Evolutionary conservation across 192 early-diverging fungal genomes (phyloP), one percentile per base, ranked within the genome.

Genomic region (Pilobolus umbonatus): DNA sequence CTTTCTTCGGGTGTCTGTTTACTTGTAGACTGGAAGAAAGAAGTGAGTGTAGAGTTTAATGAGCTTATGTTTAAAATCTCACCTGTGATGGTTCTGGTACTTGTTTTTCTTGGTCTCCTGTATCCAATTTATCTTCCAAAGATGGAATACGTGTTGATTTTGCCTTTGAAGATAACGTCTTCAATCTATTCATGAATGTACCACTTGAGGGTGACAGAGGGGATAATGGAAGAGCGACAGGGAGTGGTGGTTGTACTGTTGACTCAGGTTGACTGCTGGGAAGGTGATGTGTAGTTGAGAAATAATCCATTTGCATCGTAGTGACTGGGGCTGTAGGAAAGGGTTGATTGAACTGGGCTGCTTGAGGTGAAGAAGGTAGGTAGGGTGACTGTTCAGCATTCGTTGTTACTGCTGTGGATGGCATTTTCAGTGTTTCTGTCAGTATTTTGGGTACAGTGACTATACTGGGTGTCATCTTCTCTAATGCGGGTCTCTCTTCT

Each of bases 111-210:
- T 57, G 14, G 1, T 43, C 52, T 4, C 21, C 40, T 43, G 14
- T 12, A 15, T 36, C 52, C 21, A 36, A 38, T 52, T 51, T 66
- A 3, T 54, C 61, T 59, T 80, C 78, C 19, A 54, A 49, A 54
- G 71, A 72, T 44, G 75, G 73, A 15, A 71, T 68, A 25, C 75
- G 47, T 1, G 67, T 49, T 26, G 74, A 28, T 32, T 82, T 82
- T n/a, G 62, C 58, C 19, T 75, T 76, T 3, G 73, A 70, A 48
- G 75, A 74, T 5, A 67, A 35, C 24, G 69, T 69, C 10, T 76
- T 78, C 25, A 83, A 32, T 15, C 79, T 65, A n/a, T 77, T 67
- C 75, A 81, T 75, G 24, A 72, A 68, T 8, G 53, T 68, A 17
- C 53, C 49, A 54, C 52, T 40, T 5, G 62, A 51, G 7, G 71